phyloP scores from a whole-genome alignment of 2,329 filamentous ascomycete species.

The Pyrenophora tritici-repentis region DNA sequence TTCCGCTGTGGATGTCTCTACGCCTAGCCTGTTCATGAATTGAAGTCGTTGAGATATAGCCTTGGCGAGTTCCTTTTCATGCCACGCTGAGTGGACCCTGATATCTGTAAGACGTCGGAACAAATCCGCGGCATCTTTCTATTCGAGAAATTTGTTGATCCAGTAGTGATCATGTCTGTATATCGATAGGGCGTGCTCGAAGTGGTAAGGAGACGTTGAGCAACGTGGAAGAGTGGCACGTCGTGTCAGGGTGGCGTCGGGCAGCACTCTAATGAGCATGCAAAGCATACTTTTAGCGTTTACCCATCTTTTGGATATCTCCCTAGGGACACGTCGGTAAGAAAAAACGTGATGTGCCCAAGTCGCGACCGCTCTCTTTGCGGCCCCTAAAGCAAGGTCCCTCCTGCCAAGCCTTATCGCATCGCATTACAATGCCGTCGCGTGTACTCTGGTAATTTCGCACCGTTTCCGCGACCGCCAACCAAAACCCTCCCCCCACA shows the following conservation, averaged over 20 bases:
- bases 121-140: no score
- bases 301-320: neutral
- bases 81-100: neutral
- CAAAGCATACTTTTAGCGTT: neutral
- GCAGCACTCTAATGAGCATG: neutral
- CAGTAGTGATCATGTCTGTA: neutral
- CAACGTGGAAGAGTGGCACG: slow-evolving; percentile 7
- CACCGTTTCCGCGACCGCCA: slow-evolving; percentile 17
- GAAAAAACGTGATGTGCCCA: neutral
- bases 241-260: slow-evolving; percentile 2
- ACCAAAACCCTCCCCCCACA: slow-evolving; percentile 1
- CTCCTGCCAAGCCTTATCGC: slow-evolving; percentile 21
- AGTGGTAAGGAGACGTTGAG: neutral
- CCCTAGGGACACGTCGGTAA: neutral
- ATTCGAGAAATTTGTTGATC: neutral
- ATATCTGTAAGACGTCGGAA: no score
- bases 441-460: slow-evolving; percentile 17
- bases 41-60: neutral
- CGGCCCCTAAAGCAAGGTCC: slow-evolving; percentile 22
- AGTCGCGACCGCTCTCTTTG: slow-evolving; percentile 1
- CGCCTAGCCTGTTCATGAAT: neutral
- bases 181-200: neutral
- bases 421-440: slow-evolving; percentile 19
- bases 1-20: neutral
- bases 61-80: slow-evolving; percentile 2